A percentile compares a stretch with the other conserved stretches of the same genome.
These are phyloP conservation scores for Dendrostoma leiphaemia DNA, from an alignment of 2,329 filamentous ascomycete species.

Conservation along the genomic window DNA sequence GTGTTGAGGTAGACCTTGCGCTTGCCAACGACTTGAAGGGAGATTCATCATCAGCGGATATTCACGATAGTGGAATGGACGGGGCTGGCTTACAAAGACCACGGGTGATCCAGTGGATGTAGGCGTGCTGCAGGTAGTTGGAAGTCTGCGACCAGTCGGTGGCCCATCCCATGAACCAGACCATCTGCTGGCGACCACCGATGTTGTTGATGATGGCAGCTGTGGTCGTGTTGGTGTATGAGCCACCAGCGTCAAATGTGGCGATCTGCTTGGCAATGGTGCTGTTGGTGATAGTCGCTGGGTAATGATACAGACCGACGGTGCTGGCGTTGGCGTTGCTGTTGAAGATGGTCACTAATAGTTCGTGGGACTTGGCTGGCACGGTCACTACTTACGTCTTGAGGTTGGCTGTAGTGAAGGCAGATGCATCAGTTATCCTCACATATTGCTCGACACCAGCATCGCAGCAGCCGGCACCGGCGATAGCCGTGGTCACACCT, in stretches of 20 bases:
- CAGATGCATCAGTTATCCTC: conserved; percentile 50
- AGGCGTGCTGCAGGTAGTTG: conserved; percentile 59
- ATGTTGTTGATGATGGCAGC: conserved; percentile 61
- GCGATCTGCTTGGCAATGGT: conserved; percentile 54
- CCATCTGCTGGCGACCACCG: conserved; percentile 58
- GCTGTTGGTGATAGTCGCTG: conserved; percentile 52
- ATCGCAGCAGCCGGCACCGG: conserved; percentile 42
- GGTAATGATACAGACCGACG: conserved; percentile 56
- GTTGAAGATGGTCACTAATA: neutral
- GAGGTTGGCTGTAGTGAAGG: conserved; percentile 53
- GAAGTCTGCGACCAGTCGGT: conserved; percentile 45
- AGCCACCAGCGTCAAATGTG: conserved; percentile 45
- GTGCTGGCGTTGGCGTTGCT: conserved; percentile 46
- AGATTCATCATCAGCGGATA: neutral
- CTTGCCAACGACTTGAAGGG: conserved; percentile 43
- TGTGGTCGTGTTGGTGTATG: conserved; percentile 37
- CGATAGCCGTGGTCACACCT: conserved; percentile 23
- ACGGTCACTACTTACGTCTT: conserved; percentile 32
- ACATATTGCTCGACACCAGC: conserved; percentile 48
- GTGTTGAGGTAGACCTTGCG: conserved; percentile 53
- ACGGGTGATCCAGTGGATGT: conserved; percentile 61
- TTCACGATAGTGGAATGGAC: conserved; percentile 23
- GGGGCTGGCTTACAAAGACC: conserved; percentile 40
- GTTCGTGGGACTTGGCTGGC: conserved; percentile 16
- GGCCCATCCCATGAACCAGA: conserved; percentile 54